Evolutionary conservation across 2,329 filamentous ascomycete species (phyloP), one percentile per base, ranked within the genome.

Genomic region (Epichloe brachyelytri): DNA sequence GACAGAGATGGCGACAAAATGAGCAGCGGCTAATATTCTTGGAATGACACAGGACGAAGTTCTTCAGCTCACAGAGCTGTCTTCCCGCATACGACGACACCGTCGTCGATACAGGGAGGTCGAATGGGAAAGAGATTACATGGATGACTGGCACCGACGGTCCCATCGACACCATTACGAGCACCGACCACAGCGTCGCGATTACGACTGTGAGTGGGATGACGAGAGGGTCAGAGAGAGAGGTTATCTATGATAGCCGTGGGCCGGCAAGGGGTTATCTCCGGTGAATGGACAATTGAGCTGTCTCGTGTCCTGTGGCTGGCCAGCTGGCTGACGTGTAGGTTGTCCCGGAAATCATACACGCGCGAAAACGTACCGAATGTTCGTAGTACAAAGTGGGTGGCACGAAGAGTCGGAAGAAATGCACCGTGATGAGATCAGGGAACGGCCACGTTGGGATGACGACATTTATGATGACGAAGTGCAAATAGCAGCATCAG

Each of bases 21-120:
- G 14, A 8, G 36, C 36, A 38, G 3, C 38, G 22, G 38, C 38
- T 48, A 11, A 48, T 41, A 5, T n/a, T 40, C 4, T 7, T 30
- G n/a, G 3, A 3, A 2, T 6, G 8, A 12, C 11, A n/a, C 48
- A 95, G 88, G 88, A 94, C 63, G 88, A 96, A 58, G 87, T 97
- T 45, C 77, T 88, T 43, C 82, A 85, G 56, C 79, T 97, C 4
- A 87, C 95, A 26, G 80, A 93, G 56, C 66, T 94, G 3, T 88
- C 88, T 1, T 86, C 95, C 55, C 79, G 86, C 19, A 93, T 96
- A 62, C 85, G 88, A 37, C 79, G 79, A 51, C 78, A 69, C 36
- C 75, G 78, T 53, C 72, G 71, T 60, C 67, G 75, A 17, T 72
- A 77, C 48, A 71, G 72, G 45, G 76, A 81, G 57, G 68, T 75